Base-by-base conservation (phyloP, 1,284 basidiomycete genomes). In the Sporisorium sorghi region DNA sequence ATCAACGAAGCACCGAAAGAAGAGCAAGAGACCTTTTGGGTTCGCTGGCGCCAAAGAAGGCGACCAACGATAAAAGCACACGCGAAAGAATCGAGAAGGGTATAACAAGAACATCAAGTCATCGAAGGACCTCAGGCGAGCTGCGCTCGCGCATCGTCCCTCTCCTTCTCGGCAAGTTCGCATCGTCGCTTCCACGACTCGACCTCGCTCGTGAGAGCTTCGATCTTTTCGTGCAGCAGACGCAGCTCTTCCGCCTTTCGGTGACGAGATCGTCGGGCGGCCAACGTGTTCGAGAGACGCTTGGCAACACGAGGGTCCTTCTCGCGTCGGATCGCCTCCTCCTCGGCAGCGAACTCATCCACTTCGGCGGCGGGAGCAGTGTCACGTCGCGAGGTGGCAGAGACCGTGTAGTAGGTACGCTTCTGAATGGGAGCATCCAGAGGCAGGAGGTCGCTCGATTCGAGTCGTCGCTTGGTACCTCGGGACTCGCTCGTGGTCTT, bases 201-300 rank as follows among this genome's bases (percentile, higher is more conserved):
- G 21, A 75, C 76, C 62, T 84, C 77, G 53, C 62, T 51, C 32
- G 68, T 43, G 5, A 83, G 75, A 19, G 59, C 58, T 19, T 76
- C 79, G 58, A 83, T 84, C 52, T 72, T 77, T 21, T 82, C 80
- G 63, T 79, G 66, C 5, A 83, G 75, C 52, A 60, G 67, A 39
- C 72, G 66, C 7, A 79, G 68, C 73, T 84, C 83, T 55, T 82
- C 81, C 4, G 79, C 79, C 66, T 84, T 84, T 26, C 83, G 78
- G 61, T 80, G 80, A 32, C 83, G 76, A 17, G 76, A 78, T 23
- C 82, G 77, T 42, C 83, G 75, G 14, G 83, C 83, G 35, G 82
- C 82, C 12, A 84, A 67, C 39, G 83, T 84, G 78, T 84, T 84
- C 52, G 67, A 74, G n/a, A 83, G 73, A 48, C 83, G 80, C 77